Evolutionary conservation across 2,329 filamentous ascomycete species (phyloP).

Genomic region (Hypoxylon sp.): DNA sequence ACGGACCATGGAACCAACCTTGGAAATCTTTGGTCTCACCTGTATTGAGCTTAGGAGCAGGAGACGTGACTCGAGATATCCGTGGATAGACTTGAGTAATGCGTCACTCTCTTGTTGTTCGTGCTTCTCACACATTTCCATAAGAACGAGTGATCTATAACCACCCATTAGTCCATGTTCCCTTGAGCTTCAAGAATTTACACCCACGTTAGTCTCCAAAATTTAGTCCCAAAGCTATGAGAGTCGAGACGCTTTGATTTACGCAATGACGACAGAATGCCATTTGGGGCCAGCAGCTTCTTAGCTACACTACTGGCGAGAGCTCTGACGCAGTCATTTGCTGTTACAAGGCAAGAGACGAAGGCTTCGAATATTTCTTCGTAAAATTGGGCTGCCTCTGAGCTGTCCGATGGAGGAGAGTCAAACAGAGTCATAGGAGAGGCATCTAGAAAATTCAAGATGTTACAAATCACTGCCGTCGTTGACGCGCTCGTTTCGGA

Average conservation of each 20-base stretch:
- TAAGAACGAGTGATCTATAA: slow-evolving; percentile 60
- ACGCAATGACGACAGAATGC: slow-evolving; percentile 55
- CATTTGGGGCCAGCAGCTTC: slow-evolving; percentile 60
- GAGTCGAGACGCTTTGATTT: slow-evolving; percentile 56
- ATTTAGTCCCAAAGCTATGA: slow-evolving; percentile 57
- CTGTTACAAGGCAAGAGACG: slow-evolving; percentile 66
- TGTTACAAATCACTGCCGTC: slow-evolving; percentile 62
- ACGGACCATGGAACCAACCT: slow-evolving; percentile 4
- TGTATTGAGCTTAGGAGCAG: slow-evolving; percentile 64
- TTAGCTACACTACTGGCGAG: slow-evolving; percentile 63
- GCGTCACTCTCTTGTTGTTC: slow-evolving; percentile 59
- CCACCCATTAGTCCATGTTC: slow-evolving; percentile 18
- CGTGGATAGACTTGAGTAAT: slow-evolving; percentile 63
- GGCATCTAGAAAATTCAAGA: slow-evolving; percentile 69
- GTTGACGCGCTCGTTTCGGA: slow-evolving; percentile 56
- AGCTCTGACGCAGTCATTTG: slow-evolving; percentile 63
- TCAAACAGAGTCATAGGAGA: slow-evolving; percentile 65
- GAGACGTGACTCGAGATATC: slow-evolving; percentile 69
- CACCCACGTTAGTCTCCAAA: slow-evolving; percentile 67
- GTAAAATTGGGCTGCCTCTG: slow-evolving; percentile 57
- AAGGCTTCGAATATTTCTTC: slow-evolving; percentile 65
- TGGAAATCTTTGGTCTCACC: slow-evolving; percentile 53
- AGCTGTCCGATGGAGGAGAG: slow-evolving; percentile 54
- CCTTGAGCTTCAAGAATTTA: not conserved
- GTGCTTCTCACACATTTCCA: slow-evolving; percentile 64